phyloP scores from a whole-genome alignment of 2,329 filamentous ascomycete species.

The Botryotinia convoluta region DNA sequence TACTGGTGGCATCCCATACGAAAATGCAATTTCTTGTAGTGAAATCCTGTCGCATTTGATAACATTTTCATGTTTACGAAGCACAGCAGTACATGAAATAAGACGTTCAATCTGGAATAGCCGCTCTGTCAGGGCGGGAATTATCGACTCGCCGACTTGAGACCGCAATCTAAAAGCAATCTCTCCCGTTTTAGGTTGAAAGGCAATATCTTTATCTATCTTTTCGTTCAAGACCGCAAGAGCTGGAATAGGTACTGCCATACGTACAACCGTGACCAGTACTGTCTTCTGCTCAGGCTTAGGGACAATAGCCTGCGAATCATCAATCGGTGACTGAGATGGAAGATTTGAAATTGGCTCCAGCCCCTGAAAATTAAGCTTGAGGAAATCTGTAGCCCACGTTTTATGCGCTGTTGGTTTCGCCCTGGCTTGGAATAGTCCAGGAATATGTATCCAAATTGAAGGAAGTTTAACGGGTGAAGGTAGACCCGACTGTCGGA shows the following conservation, averaged over 20 bases:
- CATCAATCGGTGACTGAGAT: neutral
- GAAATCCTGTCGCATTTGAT: slow-evolving; percentile 59
- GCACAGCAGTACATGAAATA: slow-evolving; percentile 65
- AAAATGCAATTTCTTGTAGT: slow-evolving; percentile 63
- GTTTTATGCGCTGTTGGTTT: slow-evolving; percentile 32
- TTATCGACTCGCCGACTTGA: slow-evolving; percentile 35
- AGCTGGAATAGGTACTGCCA: slow-evolving; percentile 32
- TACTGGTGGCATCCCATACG: slow-evolving; percentile 51
- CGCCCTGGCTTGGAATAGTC: slow-evolving; percentile 32
- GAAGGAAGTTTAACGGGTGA: slow-evolving; percentile 33
- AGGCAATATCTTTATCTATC: slow-evolving; percentile 38
- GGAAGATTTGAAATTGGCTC: slow-evolving; percentile 23
- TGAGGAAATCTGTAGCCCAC: slow-evolving; percentile 60
- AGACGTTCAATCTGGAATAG: slow-evolving; percentile 63
- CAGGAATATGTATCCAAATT: slow-evolving; percentile 32
- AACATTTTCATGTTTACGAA: slow-evolving; percentile 54
- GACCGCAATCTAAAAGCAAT: slow-evolving; percentile 38
- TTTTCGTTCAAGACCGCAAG: slow-evolving; percentile 33
- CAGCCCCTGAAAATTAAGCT: slow-evolving; percentile 51
- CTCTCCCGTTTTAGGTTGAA: slow-evolving; percentile 32
- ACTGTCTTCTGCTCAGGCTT: slow-evolving; percentile 30
- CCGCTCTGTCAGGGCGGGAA: slow-evolving; percentile 34
- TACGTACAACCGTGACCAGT: slow-evolving; percentile 37
- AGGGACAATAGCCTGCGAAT: neutral
- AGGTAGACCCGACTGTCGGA: slow-evolving; percentile 34